These are phyloP conservation scores for Viola pubescens DNA, from an alignment of 441 rosid genomes.

Conservation along the genomic window DNA sequence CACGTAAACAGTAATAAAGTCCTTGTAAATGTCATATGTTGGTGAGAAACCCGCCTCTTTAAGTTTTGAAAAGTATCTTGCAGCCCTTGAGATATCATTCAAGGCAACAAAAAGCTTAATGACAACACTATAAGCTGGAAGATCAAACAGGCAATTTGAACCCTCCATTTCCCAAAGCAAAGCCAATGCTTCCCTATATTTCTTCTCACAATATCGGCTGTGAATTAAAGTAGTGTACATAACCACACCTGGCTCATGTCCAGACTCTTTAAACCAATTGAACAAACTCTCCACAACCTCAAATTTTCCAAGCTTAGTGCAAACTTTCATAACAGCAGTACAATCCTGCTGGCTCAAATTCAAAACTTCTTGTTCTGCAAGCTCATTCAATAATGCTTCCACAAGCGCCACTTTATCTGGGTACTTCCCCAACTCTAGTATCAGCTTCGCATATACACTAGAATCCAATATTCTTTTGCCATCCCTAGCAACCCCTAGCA, in stretches of 20 bases:
- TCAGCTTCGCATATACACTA: slow-evolving; percentile 55
- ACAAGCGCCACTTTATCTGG: slow-evolving; percentile 62
- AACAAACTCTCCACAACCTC: slow-evolving; percentile 57
- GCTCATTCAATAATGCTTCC: slow-evolving; percentile 44
- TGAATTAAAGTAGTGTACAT: slow-evolving; percentile 87
- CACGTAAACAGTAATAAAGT: slow-evolving; percentile 41
- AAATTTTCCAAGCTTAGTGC: slow-evolving; percentile 48
- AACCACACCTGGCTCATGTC: slow-evolving; percentile 53
- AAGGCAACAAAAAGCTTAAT: slow-evolving; percentile 68
- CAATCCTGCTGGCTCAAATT: slow-evolving; percentile 65
- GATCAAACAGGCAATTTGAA: slow-evolving; percentile 63
- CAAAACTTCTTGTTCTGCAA: slow-evolving; percentile 59
- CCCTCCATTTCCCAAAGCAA: slow-evolving; percentile 89
- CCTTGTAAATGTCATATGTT: slow-evolving; percentile 54
- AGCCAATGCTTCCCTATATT: slow-evolving; percentile 67
- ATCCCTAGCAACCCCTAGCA: slow-evolving; percentile 44
- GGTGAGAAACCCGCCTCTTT: slow-evolving; percentile 85
- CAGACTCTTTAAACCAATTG: slow-evolving; percentile 56
- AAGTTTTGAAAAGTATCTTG: slow-evolving; percentile 65
- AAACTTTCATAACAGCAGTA: slow-evolving; percentile 74
- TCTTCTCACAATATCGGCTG: slow-evolving; percentile 49
- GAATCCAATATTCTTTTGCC: slow-evolving; percentile 51
- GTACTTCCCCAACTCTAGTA: slow-evolving; percentile 60
- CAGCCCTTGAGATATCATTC: slow-evolving; percentile 69
- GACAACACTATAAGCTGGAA: slow-evolving; percentile 75